Evolutionary conservation across 768 basidiomycete genomes (phyloP).

Genomic region (Boletus coccyginus): DNA sequence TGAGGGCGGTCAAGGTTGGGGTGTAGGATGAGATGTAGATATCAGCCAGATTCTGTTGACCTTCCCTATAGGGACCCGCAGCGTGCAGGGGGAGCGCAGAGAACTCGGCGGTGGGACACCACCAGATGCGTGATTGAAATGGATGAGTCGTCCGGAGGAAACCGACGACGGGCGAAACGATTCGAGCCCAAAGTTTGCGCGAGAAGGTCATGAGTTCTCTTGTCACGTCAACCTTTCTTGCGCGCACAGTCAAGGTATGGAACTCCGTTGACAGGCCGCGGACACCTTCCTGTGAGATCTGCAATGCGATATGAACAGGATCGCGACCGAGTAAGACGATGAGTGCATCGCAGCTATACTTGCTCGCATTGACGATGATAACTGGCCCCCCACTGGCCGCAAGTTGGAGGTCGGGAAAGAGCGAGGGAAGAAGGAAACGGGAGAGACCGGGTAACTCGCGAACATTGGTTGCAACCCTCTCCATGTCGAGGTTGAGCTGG

Average conservation of each 20-base stretch:
- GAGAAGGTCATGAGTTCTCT: neutral
- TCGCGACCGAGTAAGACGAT: neutral
- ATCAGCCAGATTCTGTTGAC: slow-evolving; percentile 6
- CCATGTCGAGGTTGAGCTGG: neutral
- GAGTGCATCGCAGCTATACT: slow-evolving; percentile 5
- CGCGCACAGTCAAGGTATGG: neutral
- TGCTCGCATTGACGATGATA: neutral
- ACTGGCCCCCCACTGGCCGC: slow-evolving; percentile 4
- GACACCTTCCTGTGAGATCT: neutral
- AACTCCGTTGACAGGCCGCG: neutral
- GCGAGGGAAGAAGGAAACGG: slow-evolving; percentile 11
- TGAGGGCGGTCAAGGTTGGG: slow-evolving; percentile 9
- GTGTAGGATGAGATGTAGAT: slow-evolving; percentile 19
- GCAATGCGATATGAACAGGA: neutral
- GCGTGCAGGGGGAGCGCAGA: slow-evolving; percentile 19
- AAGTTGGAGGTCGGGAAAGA: slow-evolving; percentile 2
- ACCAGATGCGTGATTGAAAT: neutral
- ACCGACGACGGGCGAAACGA: slow-evolving; percentile 12
- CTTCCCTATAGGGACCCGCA: slow-evolving; percentile 6
- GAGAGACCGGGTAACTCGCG: slow-evolving; percentile 5
- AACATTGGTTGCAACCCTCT: neutral
- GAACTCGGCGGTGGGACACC: slow-evolving; percentile 11
- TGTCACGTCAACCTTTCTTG: neutral
- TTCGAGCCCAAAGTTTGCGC: slow-evolving; percentile 13
- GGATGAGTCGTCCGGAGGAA: neutral